Percentiles rank a stretch among this genome's conserved stretches.
These are phyloP conservation scores for Musa itinerans DNA, from an alignment of 176 grass and related monocot species.

Conservation along the genomic window DNA sequence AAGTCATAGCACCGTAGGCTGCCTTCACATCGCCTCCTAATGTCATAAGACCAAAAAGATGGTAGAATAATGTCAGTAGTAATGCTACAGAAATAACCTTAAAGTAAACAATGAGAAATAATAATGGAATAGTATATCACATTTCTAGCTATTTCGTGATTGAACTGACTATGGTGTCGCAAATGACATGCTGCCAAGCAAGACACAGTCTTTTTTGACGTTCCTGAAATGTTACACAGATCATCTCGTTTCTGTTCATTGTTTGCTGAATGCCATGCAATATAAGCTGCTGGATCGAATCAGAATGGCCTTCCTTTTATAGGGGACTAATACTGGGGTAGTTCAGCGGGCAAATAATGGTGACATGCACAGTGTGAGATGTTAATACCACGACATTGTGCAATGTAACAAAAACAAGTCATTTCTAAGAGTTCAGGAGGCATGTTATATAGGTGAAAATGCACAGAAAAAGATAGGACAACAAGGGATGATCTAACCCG, in stretches of 20 bases:
- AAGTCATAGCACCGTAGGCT: not conserved
- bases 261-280: not conserved
- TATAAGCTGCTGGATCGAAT: not conserved
- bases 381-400: not conserved
- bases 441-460: not conserved
- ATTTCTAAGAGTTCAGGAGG: not conserved
- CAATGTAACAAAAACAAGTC: not conserved
- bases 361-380: no score
- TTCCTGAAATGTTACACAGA: not conserved
- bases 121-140: not conserved
- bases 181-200: not conserved
- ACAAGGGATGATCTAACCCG: not conserved
- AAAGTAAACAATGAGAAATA: not conserved
- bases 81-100: not conserved
- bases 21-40: slow-evolving; percentile 7
- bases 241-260: not conserved
- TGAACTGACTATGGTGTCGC: not conserved
- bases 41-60: not conserved
- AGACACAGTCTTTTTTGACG: not conserved
- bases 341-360: not conserved
- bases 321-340: not conserved
- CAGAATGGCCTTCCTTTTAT: not conserved
- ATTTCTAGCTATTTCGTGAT: slow-evolving; percentile 1
- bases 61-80: not conserved
- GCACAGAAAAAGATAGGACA: not conserved